Conservation (phyloP, 2,329 filamentous ascomycete species). For the Colletotrichum cereale region DNA sequence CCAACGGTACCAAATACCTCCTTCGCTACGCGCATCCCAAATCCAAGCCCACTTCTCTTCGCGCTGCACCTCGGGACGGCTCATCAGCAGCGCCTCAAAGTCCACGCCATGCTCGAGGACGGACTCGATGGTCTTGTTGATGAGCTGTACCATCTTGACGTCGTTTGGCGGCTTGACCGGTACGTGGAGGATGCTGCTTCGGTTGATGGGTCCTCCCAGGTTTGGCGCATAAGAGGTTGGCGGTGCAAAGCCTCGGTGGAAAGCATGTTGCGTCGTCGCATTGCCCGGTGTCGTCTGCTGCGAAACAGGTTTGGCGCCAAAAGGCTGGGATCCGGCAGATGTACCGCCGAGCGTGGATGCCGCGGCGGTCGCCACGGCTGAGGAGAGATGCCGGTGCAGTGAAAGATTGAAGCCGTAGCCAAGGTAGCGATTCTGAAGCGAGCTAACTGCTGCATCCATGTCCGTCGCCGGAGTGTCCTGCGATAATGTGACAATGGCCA, state of each 20-base stretch:
- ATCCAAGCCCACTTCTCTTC: conserved; percentile 96
- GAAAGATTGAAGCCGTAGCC: conserved; percentile 87
- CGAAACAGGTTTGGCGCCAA: conserved; percentile 79
- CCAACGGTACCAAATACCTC: conserved; percentile 93
- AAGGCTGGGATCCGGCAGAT: conserved; percentile 71
- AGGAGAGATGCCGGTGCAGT: conserved; percentile 86
- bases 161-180: conserved; percentile 82
- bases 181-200: conserved; percentile 70
- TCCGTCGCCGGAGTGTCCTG: conserved; percentile 85
- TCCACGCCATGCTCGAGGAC: conserved; percentile 85
- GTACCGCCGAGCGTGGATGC: conserved; percentile 57
- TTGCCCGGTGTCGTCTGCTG: conserved; percentile 52
- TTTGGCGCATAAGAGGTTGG: conserved; percentile 74
- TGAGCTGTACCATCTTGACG: conserved; percentile 82
- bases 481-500: conserved; percentile 84
- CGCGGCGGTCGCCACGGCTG: conserved; percentile 67
- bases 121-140: conserved; percentile 88
- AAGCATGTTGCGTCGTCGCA: conserved; percentile 58
- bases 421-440: conserved; percentile 85
- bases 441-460: conserved; percentile 83
- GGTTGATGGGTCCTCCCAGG: conserved; percentile 55
- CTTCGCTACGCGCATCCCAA: conserved; percentile 84
- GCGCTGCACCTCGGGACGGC: conserved; percentile 81
- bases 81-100: conserved; percentile 94
- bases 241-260: conserved; percentile 77